A percentile compares a stretch with the other conserved stretches of the same genome.
Conservation (phyloP, 1,139 yeast species). For the Hansenula lynferdii region DNA sequence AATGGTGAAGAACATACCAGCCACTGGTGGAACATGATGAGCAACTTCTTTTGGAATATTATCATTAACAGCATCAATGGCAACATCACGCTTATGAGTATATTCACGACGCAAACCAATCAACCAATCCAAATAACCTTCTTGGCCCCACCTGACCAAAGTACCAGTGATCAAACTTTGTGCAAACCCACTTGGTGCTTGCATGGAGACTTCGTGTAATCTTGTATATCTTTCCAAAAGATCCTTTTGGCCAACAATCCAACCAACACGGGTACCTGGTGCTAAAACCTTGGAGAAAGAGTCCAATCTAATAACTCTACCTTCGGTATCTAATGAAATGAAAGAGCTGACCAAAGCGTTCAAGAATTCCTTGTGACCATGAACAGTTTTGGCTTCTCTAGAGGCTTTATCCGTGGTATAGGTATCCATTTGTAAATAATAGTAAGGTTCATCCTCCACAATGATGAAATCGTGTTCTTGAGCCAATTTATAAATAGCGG, state of each 20-base stretch:
- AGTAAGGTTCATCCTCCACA: conserved; percentile 92
- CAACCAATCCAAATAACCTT: conserved; percentile 79
- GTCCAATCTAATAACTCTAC: conserved; percentile 83
- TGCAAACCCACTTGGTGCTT: conserved; percentile 77
- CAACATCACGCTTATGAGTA: conserved; percentile 70
- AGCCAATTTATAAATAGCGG: conserved; percentile 63
- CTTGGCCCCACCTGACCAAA: conserved; percentile 67
- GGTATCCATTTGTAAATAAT: conserved; percentile 82
- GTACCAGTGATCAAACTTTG: conserved; percentile 61
- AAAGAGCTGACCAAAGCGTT: conserved; percentile 69
- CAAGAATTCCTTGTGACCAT: conserved; percentile 51
- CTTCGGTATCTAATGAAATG: conserved; percentile 71
- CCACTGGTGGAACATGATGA: conserved; percentile 67
- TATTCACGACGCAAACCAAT: conserved; percentile 75
- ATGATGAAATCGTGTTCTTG: conserved; percentile 76
- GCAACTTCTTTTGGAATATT: conserved; percentile 55
- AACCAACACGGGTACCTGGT: conserved; percentile 85
- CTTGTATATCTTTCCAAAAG: conserved; percentile 67
- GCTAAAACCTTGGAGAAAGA: conserved; percentile 87
- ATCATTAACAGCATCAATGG: conserved; percentile 61
- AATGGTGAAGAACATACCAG: conserved; percentile 92
- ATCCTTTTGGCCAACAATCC: conserved; percentile 71
- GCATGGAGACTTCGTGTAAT: conserved; percentile 75
- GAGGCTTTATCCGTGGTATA: conserved; percentile 35
- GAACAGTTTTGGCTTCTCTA: conserved; percentile 24